Base-by-base conservation (phyloP, 2,329 filamentous ascomycete species). In the Shiraia sp. region DNA sequence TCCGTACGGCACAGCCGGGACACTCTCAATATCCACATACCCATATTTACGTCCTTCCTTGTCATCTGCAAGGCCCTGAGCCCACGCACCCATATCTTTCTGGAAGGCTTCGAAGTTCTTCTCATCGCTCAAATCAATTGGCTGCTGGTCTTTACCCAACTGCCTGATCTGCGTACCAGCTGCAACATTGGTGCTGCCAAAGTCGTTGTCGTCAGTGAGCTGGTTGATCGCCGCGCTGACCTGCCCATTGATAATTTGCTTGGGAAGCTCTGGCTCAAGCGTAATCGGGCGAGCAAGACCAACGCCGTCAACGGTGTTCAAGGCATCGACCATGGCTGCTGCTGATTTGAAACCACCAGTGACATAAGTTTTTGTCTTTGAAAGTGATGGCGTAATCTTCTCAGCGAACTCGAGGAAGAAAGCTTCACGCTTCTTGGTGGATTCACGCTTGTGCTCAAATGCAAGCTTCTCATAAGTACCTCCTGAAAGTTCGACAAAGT, bases 341-440 rank as follows among this genome's bases (percentile, higher is more conserved):
- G 72, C 75, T 1, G 77, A 77, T 40, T 77, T 74, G 47, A 85
- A 68, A 0, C 81, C 82, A 17, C 81, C 82, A 0, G 80, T 83
- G 27, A 85, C 69, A 50, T 81, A 85, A 0, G 71, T 74, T 57
- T 75, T 80, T 0, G 80, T 85, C 61, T 78, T 75, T 42, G 79
- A 82, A 1, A 72, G 73, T 52, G 75, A 79, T 0, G 23, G 76
- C 62, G 16, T 76, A 65, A 57, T 85, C 75, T 47, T 64, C 55
- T 43, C 83, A 0, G 81, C 81, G 46, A 81, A 82, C 4, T 82
- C 79, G 31, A 82, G 57, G 71, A 83, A 84, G 71, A 81, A 83
- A 1, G 78, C 74, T 54, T 82, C 80, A 4, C 79, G 70, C 65
- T 77, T 76, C 62, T 73, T 73, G 10, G 79, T 82, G 12, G 72